Conservation (phyloP, 2,329 filamentous ascomycete genomes). For the Neofusicoccum laricinum region DNA sequence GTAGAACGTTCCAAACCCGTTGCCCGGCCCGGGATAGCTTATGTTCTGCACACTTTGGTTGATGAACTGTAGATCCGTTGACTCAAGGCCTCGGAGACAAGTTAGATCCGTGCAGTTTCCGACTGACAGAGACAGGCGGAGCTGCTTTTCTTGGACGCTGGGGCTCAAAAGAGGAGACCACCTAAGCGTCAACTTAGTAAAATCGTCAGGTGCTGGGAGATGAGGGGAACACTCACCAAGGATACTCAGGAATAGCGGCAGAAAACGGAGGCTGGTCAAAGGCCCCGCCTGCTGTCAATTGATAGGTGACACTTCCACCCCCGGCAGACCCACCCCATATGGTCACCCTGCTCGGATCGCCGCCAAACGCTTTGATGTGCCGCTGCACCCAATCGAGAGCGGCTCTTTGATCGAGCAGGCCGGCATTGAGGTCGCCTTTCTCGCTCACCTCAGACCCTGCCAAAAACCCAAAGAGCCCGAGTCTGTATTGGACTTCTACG, state of each 20-base stretch:
- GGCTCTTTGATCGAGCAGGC: conserved; percentile 62
- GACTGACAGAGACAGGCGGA: conserved; percentile 26
- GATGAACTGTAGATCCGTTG: conserved; percentile 30
- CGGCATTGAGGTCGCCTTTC: conserved; percentile 58
- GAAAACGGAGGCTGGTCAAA: conserved; percentile 38
- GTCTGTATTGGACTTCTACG: conserved; percentile 63
- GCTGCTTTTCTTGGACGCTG: conserved; percentile 26
- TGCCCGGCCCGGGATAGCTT: neutral
- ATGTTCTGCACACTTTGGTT: conserved; percentile 29
- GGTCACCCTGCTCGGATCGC: conserved; percentile 57
- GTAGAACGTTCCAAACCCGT: conserved; percentile 39
- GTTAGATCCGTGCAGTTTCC: conserved; percentile 23
- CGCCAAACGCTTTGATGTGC: conserved; percentile 53
- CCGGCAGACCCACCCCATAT: conserved; percentile 63
- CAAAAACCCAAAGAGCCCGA: conserved; percentile 62
- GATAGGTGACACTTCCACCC: conserved; percentile 52
- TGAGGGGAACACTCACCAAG: conserved; percentile 27
- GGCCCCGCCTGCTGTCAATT: conserved; percentile 39
- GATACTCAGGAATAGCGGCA: conserved; percentile 38
- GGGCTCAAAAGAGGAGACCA: neutral
- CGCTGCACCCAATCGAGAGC: conserved; percentile 60
- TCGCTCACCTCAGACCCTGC: conserved; percentile 54
- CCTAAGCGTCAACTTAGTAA: neutral
- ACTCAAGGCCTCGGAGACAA: conserved; percentile 28
- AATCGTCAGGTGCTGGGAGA: too few species aligned